Conservation (phyloP, 2,329 filamentous ascomycete species). For the Colletotrichum liriopes region DNA sequence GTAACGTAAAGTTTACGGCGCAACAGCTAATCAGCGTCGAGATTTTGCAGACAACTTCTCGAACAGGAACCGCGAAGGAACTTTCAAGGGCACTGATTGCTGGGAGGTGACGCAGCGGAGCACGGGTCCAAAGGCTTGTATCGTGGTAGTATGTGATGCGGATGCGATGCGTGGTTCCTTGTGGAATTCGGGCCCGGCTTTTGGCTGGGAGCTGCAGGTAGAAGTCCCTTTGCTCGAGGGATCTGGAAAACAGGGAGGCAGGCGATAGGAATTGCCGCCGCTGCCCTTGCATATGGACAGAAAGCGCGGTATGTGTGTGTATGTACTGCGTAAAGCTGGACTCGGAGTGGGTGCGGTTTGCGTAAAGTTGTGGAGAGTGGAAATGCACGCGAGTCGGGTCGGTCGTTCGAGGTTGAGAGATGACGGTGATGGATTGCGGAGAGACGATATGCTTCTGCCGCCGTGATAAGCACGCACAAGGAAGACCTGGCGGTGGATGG, state of each 20-base stretch:
- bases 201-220: slow-evolving; percentile 16
- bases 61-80: slow-evolving; percentile 30
- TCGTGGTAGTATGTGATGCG: slow-evolving; percentile 23
- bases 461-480: slow-evolving; percentile 16
- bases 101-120: slow-evolving; percentile 34
- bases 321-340: background rate
- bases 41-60: slow-evolving; percentile 22
- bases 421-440: slow-evolving; percentile 7
- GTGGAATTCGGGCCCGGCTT: slow-evolving; percentile 14
- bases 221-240: slow-evolving; percentile 8
- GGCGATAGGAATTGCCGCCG: slow-evolving; percentile 5
- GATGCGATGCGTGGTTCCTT: slow-evolving; percentile 14
- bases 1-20: slow-evolving; percentile 41
- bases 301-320: background rate
- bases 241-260: slow-evolving; percentile 13
- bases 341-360: slow-evolving; percentile 26
- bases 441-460: background rate
- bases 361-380: slow-evolving; percentile 38
- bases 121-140: slow-evolving; percentile 27
- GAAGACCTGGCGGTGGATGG: slow-evolving; percentile 21
- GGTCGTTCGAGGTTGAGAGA: slow-evolving; percentile 36
- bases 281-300: slow-evolving; percentile 25
- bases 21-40: slow-evolving; percentile 39
- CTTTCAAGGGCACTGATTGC: slow-evolving; percentile 29
- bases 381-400: slow-evolving; percentile 34